These are phyloP conservation scores for Hyaloperonospora arabidopsidis DNA, from an alignment of 352 stramenopile species.

Conservation along the genomic window DNA sequence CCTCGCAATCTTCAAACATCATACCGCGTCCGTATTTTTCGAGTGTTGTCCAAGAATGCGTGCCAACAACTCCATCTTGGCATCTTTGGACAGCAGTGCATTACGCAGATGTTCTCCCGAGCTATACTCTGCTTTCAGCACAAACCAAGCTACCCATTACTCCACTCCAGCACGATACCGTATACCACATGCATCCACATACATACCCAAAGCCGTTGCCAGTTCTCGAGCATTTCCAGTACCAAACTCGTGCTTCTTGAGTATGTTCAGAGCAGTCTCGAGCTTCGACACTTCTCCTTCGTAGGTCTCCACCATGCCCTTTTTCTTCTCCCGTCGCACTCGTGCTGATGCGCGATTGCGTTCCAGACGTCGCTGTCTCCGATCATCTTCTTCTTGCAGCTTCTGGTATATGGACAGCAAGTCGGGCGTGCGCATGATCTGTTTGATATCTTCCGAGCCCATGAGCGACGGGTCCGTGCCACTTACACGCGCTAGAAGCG, in stretches of 20 bases:
- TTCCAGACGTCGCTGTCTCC: constrained; percentile 63
- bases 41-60: constrained; percentile 75
- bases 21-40: constrained; percentile 64
- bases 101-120: constrained; percentile 71
- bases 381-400: constrained; percentile 79
- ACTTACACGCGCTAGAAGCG: constrained; percentile 68
- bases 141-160: constrained; percentile 2
- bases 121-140: constrained; percentile 47
- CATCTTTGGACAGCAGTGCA: constrained; percentile 77
- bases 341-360: constrained; percentile 74
- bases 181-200: neutral
- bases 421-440: constrained; percentile 81
- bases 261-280: constrained; percentile 71
- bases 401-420: constrained; percentile 86
- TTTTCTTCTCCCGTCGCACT: constrained; percentile 83
- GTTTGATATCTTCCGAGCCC: constrained; percentile 78
- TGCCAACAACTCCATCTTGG: constrained; percentile 74
- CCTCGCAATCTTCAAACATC: neutral
- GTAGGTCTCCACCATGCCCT: constrained; percentile 83
- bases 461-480: constrained; percentile 71
- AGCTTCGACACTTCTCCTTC: constrained; percentile 83
- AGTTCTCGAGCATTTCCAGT: constrained; percentile 57
- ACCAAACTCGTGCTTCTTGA: constrained; percentile 72
- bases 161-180: neutral
- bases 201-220: constrained; percentile 58